Evolutionary conservation across 2,329 filamentous ascomycete genomes (phyloP).

Genomic region (Pezicula radicicola): DNA sequence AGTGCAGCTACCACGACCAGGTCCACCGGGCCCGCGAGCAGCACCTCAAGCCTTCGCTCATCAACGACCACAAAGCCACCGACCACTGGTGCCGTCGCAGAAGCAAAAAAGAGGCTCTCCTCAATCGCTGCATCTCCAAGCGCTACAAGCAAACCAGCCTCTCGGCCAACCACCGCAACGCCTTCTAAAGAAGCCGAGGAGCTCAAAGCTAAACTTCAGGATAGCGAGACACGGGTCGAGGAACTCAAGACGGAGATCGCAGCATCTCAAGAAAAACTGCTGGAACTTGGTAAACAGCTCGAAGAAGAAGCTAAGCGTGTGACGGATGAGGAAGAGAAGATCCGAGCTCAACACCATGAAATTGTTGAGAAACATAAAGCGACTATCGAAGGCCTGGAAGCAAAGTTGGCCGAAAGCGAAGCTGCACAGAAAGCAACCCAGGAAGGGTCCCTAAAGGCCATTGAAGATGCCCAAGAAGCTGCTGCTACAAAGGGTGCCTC

Average conservation of each 20-base stretch:
- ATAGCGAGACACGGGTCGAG: conserved; percentile 56
- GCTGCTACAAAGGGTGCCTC: conserved; percentile 20
- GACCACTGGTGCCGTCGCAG: conserved; percentile 35
- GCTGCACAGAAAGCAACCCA: conserved; percentile 20
- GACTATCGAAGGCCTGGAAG: conserved; percentile 36
- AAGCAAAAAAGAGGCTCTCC: conserved; percentile 57
- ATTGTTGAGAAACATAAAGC: conserved; percentile 47
- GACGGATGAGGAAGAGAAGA: conserved; percentile 36
- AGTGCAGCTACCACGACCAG: conserved; percentile 31
- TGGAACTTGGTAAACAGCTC: conserved; percentile 50
- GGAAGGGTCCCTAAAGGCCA: conserved; percentile 23
- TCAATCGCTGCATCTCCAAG: conserved; percentile 37
- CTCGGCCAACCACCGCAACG: conserved; percentile 37
- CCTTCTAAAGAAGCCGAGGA: conserved; percentile 55
- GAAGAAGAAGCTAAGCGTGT: conserved; percentile 36
- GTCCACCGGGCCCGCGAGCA: conserved; percentile 27
- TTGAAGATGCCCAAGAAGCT: conserved; percentile 25
- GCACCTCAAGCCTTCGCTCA: conserved; percentile 27
- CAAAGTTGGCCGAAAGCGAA: conserved; percentile 8
- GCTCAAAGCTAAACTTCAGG: conserved; percentile 55
- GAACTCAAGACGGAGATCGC: conserved; percentile 54
- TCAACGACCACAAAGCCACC: conserved; percentile 32
- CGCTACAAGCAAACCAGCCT: conserved; percentile 35
- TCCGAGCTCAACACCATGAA: conserved; percentile 40
- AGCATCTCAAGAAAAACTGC: conserved; percentile 52